Conservation (phyloP, 1,284 basidiomycete species). For the Ceratobasidium sp. region DNA sequence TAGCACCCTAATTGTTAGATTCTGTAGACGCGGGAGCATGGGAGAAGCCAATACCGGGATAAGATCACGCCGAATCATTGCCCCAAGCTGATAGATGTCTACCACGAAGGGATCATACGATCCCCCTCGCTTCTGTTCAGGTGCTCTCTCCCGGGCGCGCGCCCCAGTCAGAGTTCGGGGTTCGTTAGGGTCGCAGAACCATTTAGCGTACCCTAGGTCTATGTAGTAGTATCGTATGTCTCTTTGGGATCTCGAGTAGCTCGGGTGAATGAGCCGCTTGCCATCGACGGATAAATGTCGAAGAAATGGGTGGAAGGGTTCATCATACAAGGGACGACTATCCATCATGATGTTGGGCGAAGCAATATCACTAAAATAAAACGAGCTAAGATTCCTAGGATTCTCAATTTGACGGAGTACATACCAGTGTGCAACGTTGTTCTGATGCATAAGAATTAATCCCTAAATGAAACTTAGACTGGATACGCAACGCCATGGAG, state of each 20-base stretch:
- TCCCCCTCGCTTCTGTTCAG: neutral
- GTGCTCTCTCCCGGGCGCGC: slow-evolving; percentile 1
- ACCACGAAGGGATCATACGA: neutral
- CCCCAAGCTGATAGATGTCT: neutral
- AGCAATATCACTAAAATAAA: slow-evolving; percentile 14
- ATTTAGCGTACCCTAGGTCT: slow-evolving; percentile 19
- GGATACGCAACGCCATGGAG: neutral
- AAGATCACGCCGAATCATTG: neutral
- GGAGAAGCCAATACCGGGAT: too few species aligned
- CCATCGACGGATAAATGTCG: neutral
- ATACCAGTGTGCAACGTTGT: slow-evolving; percentile 29
- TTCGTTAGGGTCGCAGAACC: slow-evolving; percentile 12
- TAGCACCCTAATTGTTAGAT: too few species aligned
- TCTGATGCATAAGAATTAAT: slow-evolving; percentile 1
- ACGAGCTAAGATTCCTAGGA: neutral
- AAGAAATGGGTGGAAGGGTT: slow-evolving; percentile 21
- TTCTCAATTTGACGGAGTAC: neutral
- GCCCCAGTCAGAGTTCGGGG: neutral
- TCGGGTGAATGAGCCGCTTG: neutral
- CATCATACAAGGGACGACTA: slow-evolving; percentile 6
- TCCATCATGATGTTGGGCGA: slow-evolving; percentile 14
- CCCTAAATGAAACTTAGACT: neutral
- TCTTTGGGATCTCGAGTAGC: slow-evolving; percentile 5
- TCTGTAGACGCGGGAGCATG: too few species aligned
- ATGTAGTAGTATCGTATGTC: slow-evolving; percentile 19